Evolutionary conservation across 495 filamentous ascomycete species (phyloP).

Genomic region (Aspergillus bridgeri): DNA sequence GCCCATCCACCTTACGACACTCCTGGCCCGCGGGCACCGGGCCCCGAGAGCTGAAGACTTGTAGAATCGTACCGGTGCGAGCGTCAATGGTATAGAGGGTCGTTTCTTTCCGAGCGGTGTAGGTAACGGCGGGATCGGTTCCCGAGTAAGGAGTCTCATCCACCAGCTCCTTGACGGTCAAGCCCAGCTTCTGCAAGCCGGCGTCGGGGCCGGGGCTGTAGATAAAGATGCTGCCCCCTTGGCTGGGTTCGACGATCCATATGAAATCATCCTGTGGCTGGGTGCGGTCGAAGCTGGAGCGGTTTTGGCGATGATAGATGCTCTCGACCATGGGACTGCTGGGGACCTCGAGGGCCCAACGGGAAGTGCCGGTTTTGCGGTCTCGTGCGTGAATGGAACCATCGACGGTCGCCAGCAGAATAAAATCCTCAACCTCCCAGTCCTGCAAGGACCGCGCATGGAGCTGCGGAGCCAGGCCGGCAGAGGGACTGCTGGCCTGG

Average conservation of each 20-base stretch:
- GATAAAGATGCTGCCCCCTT: constrained; percentile 84
- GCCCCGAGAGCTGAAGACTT: constrained; percentile 58
- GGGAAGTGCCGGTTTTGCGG: constrained; percentile 74
- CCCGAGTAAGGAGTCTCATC: constrained; percentile 64
- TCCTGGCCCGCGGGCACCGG: constrained; percentile 47
- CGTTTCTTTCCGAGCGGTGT: constrained; percentile 79
- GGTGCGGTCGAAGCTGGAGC: constrained; percentile 53
- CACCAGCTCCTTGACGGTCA: constrained; percentile 79
- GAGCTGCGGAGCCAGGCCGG: constrained; percentile 75
- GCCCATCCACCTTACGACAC: constrained; percentile 54
- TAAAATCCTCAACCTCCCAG: constrained; percentile 99
- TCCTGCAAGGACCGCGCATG: constrained; percentile 94
- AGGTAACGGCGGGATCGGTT: constrained; percentile 66
- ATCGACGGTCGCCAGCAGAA: constrained; percentile 98
- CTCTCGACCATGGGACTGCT: constrained; percentile 88
- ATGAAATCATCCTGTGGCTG: constrained; percentile 74
- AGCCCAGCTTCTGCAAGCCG: constrained; percentile 58
- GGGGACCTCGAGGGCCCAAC: constrained; percentile 75
- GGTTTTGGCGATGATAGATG: constrained; percentile 72
- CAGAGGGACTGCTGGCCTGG: constrained; percentile 57
- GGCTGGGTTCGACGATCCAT: constrained; percentile 95
- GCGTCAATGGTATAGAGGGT: constrained; percentile 81
- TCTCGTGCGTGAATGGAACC: constrained; percentile 92
- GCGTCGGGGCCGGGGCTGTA: constrained; percentile 65
- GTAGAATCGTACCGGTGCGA: constrained; percentile 68